phyloP scores from a whole-genome alignment of 2,329 filamentous ascomycete species.

The Colletotrichum graminicola region DNA sequence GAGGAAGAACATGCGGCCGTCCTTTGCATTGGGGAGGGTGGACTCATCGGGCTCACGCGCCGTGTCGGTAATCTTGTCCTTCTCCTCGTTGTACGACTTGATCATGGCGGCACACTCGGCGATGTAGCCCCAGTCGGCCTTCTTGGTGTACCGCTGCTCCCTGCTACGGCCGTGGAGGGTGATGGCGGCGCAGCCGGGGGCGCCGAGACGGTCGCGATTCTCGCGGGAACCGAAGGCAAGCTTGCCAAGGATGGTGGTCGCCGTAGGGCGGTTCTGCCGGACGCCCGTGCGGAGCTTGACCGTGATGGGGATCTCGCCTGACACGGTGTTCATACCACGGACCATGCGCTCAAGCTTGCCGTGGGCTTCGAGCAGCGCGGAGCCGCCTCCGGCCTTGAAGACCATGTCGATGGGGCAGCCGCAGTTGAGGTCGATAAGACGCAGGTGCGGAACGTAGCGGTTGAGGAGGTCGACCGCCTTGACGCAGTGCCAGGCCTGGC shows the following conservation, averaged over 20 bases:
- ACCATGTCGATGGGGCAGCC: conserved; percentile 97
- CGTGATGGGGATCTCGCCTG: conserved; percentile 89
- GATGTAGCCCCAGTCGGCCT: conserved; percentile 96
- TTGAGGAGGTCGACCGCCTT: conserved; percentile 89
- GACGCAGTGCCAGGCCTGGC: conserved; percentile 89
- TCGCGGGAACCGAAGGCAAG: conserved; percentile 85
- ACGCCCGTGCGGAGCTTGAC: conserved; percentile 96
- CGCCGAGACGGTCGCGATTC: conserved; percentile 75
- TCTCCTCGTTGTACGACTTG: conserved; percentile 80
- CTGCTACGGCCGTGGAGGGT: conserved; percentile 93
- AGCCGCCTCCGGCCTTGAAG: conserved; percentile 88
- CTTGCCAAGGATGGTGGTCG: conserved; percentile 83
- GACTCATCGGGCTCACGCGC: conserved; percentile 80
- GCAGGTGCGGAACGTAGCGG: conserved; percentile 81
- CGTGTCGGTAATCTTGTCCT: conserved; percentile 79
- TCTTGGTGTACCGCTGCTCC: conserved; percentile 92
- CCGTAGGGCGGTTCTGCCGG: conserved; percentile 81
- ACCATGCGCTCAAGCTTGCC: conserved; percentile 95
- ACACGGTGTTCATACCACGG: conserved; percentile 94
- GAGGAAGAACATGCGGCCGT: conserved; percentile 85
- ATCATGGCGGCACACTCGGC: conserved; percentile 89
- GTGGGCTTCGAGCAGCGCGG: conserved; percentile 88
- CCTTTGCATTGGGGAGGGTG: conserved; percentile 74
- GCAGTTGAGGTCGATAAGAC: conserved; percentile 95
- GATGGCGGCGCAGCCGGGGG: conserved; percentile 91